Evolutionary conservation across 306 rosid genomes (phyloP), one percentile per base, ranked within the genome.

Genomic region (Pachyrhizus erosus): DNA sequence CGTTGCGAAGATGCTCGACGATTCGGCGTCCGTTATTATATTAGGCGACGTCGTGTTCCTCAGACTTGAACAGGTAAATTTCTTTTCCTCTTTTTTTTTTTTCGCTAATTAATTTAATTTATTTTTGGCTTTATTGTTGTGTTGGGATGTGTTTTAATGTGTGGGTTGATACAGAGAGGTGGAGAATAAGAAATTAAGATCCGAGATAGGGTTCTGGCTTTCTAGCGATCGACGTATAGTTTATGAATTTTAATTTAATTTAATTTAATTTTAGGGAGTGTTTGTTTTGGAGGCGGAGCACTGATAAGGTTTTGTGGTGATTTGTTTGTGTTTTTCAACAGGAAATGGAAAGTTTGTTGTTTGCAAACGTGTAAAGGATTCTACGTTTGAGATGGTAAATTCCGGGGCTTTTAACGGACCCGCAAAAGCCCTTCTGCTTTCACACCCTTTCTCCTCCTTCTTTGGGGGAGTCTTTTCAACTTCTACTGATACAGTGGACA

Each of bases 11-110:
- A 80, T 77, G 89, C 89, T 94, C 17, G 98, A 94, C 40, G 91
- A 87, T 66, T 87, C 92, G 0, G 97, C 93, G 2, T 76, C 82
- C 12, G 97, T 94, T 5, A 89, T 94, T 82, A 78, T 94, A 17
- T 37, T 92, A 70, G 97, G 97, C 60, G 91, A 92, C 55, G 29
- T 74, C 61, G 98, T 94, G 11, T 84, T 92, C 66, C 85, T 92
- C 75, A 83, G 72, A 15, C 98, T 97, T 2, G 97, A 94, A 23
- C 92, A 90, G 98, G 98, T 94, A 3, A 86, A 68, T 84, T 75
- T 15, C 45, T 5, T 2, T 21, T 39, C 42, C 81, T 3, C 10
- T 21, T 26, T 17, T 3, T 4, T 12, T 14, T 3, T 14, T 49
- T 34, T 0, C 0, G 8, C 42, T 2, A 3, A 40, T 66, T 58